Conservation (phyloP, 2,329 filamentous ascomycete species). For the Colletotrichum truncatum region DNA sequence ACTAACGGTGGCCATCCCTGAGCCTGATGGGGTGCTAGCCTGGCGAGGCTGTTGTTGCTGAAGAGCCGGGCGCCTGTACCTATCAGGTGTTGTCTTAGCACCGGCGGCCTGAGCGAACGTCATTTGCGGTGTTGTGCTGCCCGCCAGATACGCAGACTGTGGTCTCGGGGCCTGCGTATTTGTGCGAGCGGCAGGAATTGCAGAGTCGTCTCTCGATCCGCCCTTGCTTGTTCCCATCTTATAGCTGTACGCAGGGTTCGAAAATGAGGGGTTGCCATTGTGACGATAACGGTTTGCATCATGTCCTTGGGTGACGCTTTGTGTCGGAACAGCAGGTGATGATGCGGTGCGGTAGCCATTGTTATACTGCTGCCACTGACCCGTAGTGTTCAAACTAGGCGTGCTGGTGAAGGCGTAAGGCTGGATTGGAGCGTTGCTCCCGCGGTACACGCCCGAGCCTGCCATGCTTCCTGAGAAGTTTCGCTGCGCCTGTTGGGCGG, state of each 20-base stretch:
- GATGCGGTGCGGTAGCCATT: slow-evolving; percentile 57
- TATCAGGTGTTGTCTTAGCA: slow-evolving; percentile 78
- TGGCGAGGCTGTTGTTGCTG: slow-evolving; percentile 47
- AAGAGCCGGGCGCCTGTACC: slow-evolving; percentile 77
- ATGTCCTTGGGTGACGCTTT: slow-evolving; percentile 45
- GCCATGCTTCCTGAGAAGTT: slow-evolving; percentile 59
- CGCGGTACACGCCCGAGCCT: slow-evolving; percentile 62
- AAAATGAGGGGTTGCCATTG: slow-evolving; percentile 47
- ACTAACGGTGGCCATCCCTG: slow-evolving; percentile 62
- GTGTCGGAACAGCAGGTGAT: slow-evolving; percentile 52
- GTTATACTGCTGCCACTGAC: slow-evolving; percentile 61
- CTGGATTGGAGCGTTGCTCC: slow-evolving; percentile 69
- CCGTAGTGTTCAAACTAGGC: slow-evolving; percentile 67
- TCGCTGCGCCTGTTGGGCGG: slow-evolving; percentile 53
- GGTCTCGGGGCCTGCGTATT: slow-evolving; percentile 50
- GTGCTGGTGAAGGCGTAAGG: slow-evolving; percentile 81
- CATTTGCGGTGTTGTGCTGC: slow-evolving; percentile 51
- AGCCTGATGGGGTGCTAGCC: slow-evolving; percentile 56
- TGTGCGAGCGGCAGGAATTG: slow-evolving; percentile 52
- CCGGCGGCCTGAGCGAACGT: slow-evolving; percentile 66
- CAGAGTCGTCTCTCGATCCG: slow-evolving; percentile 63
- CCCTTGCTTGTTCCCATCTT: slow-evolving; percentile 45
- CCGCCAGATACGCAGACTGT: slow-evolving; percentile 52
- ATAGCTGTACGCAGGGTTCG: slow-evolving; percentile 49
- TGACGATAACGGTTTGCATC: slow-evolving; percentile 40